Base-by-base conservation (phyloP, 1,284 basidiomycete genomes). In the Erythrobasidium hasegawianum region DNA sequence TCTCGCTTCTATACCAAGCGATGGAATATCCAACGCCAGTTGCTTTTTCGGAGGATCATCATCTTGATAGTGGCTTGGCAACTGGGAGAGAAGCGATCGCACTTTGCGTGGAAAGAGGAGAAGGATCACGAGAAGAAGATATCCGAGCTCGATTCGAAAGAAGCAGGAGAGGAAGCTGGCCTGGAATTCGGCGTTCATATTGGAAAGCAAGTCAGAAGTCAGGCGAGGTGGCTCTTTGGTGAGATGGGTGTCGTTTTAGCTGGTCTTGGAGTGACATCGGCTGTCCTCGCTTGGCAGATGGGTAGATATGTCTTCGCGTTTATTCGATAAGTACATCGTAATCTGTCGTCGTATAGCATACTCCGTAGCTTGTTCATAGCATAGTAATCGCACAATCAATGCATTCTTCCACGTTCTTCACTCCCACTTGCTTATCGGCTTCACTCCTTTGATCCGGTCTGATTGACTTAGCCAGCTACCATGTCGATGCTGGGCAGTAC, bases 51-150 rank as follows among this genome's bases (percentile, higher is more conserved):
- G 39, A 26, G 50, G 39, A 60, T 71, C 3, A 69, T 74, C 18
- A 64, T 67, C 13, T 33, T 71, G 18, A 58, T 74, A n/a, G 69
- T 72, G 1, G 55, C 71, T 4, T 72, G 59, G 64, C 69, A 72
- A 27, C 49, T 74, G 0, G 73, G 73, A 0, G 65, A 72, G 56
- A 24, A 68, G 40, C 47, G 73, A 27, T 71, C 69, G n/a, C 53
- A 53, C n/a, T 74, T 72, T 43, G 62, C 68, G 4, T 68, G 65
- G 67, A 61, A 71, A 38, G 68, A 71, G 20, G 68, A 57, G 33
- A 60, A 49, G 33, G 57, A 54, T 49, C 64, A 70, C 20, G 58
- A 61, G 7, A 65, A 69, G 29, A 72, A 71, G 57, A 55, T 72
- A 2, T 61, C 52, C 16, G 45, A 66, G 14, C 50, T 58, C 0